These are phyloP conservation scores for Acanthochlamys bracteata DNA, from an alignment of 106 monocot genomes.

Conservation along the genomic window DNA sequence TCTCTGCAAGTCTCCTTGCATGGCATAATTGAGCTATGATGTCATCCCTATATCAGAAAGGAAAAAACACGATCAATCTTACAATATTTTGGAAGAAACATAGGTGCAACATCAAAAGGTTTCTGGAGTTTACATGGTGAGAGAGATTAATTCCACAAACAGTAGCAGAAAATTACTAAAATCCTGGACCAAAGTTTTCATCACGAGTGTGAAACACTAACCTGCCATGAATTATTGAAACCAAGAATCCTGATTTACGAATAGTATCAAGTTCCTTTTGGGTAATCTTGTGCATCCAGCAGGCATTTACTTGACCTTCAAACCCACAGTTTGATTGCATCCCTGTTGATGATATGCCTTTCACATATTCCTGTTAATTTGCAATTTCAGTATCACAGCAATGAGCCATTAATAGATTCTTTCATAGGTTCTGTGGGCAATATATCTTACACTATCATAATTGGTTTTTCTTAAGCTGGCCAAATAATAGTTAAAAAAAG, in stretches of 20 bases:
- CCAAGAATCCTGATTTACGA: conserved; percentile 60
- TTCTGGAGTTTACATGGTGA: neutral
- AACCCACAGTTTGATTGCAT: conserved; percentile 93
- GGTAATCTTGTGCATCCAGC: conserved; percentile 86
- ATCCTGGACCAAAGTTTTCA: neutral
- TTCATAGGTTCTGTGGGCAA: too few species aligned
- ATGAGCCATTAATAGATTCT: too few species aligned
- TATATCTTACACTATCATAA: too few species aligned
- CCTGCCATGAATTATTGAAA: conserved; percentile 96
- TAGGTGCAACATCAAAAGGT: neutral
- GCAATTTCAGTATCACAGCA: too few species aligned
- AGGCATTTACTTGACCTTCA: conserved; percentile 92
- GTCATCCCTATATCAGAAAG: conserved; percentile 58
- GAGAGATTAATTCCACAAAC: neutral
- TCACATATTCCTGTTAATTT: conserved; percentile 70
- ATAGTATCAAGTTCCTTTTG: conserved; percentile 71
- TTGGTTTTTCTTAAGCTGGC: too few species aligned
- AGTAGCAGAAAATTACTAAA: neutral
- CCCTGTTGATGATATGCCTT: conserved; percentile 74
- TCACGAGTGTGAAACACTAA: conserved; percentile 8
- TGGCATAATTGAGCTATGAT: conserved; percentile 86
- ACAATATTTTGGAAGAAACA: neutral
- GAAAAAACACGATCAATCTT: conserved; percentile 5
- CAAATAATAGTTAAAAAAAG: too few species aligned
- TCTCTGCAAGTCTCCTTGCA: conserved; percentile 71